Evolutionary conservation across 2,329 filamentous ascomycete genomes (phyloP).

Genomic region (Lasiodiplodia citricola): DNA sequence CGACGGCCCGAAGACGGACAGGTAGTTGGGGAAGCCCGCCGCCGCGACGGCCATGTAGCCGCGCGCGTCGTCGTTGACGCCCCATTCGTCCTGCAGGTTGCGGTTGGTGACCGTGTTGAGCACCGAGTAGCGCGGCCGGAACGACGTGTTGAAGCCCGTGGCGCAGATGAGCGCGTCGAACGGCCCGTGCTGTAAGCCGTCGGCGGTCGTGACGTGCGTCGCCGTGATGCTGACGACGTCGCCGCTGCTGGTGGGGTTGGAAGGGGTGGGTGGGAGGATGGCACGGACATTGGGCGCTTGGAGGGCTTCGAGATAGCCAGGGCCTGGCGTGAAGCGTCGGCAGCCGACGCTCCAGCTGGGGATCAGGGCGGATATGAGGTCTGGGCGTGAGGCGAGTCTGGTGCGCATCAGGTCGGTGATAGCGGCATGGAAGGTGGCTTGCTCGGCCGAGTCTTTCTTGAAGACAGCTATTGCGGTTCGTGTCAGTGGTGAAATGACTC

Average conservation of each 20-base stretch:
- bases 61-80: constrained; percentile 37
- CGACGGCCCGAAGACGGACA: constrained; percentile 47
- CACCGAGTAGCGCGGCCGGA: constrained; percentile 41
- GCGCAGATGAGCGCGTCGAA: constrained; percentile 42
- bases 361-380: constrained; percentile 51
- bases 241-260: not conserved
- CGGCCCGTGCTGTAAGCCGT: constrained; percentile 30
- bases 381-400: constrained; percentile 46
- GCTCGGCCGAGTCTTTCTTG: constrained; percentile 48
- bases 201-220: constrained; percentile 35
- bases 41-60: constrained; percentile 55
- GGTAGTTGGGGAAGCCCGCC: constrained; percentile 53
- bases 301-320: constrained; percentile 41
- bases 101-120: constrained; percentile 42
- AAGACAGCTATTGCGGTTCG: constrained; percentile 40
- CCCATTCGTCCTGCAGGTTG: constrained; percentile 54
- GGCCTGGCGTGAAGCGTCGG: constrained; percentile 39
- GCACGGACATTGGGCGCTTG: constrained; percentile 37
- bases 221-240: constrained; percentile 38
- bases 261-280: not conserved
- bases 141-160: constrained; percentile 42
- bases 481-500: not conserved
- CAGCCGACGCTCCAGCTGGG: constrained; percentile 48
- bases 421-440: constrained; percentile 28
- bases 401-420: constrained; percentile 50